These are phyloP conservation scores for Ormosia emarginata DNA, from an alignment of 306 rosid species.

Conservation along the genomic window DNA sequence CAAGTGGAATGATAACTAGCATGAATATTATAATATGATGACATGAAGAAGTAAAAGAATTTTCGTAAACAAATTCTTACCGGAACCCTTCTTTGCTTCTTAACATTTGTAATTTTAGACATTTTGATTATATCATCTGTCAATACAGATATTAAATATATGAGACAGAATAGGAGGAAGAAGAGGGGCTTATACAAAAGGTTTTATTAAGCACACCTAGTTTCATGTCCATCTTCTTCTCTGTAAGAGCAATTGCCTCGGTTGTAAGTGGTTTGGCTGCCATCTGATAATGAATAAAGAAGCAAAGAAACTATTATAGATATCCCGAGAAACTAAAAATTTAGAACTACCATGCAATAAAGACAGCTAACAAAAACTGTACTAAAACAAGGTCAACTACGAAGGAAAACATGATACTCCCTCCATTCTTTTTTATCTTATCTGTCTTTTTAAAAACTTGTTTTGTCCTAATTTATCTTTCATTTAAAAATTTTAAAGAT, in stretches of 20 bases:
- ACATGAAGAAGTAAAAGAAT: background rate
- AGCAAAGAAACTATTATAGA: background rate
- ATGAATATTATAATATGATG: background rate
- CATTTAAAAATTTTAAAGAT: too few relatives aligned
- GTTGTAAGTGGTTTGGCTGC: conserved; percentile 72
- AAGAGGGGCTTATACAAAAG: background rate
- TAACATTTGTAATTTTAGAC: conserved; percentile 51
- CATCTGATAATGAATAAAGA: conserved; percentile 44
- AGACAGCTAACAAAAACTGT: background rate
- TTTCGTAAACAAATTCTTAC: conserved; percentile 33
- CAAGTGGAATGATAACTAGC: background rate
- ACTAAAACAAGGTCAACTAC: background rate
- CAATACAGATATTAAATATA: background rate
- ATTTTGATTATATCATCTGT: conserved; percentile 86
- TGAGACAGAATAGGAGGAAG: background rate
- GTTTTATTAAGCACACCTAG: conserved; percentile 44
- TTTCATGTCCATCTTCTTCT: conserved; percentile 97
- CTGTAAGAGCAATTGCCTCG: conserved; percentile 79
- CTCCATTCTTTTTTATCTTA: too few relatives aligned
- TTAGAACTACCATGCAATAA: background rate
- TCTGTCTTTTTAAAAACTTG: too few relatives aligned
- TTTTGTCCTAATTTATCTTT: too few relatives aligned
- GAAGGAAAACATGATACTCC: background rate
- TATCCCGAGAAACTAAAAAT: background rate
- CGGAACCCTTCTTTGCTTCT: conserved; percentile 49